Conservation (phyloP, 2,329 filamentous ascomycete genomes). For the Colletotrichum horii region DNA sequence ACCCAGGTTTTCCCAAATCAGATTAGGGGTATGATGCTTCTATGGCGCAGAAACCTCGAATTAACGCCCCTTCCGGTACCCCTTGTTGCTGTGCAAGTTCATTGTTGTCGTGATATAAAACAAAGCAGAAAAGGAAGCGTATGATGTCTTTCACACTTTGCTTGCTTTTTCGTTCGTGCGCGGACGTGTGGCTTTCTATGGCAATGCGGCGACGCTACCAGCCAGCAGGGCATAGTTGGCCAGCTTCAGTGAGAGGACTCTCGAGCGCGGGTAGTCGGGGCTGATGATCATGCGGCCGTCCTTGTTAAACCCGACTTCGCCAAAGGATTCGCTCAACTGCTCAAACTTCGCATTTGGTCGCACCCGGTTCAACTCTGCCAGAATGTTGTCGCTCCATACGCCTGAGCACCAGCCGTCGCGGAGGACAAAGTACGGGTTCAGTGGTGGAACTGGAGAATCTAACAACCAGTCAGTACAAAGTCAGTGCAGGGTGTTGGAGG, state of each 20-base stretch:
- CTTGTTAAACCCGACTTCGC: slow-evolving; percentile 63
- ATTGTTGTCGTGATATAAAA: slow-evolving; percentile 12
- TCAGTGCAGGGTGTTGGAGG: not conserved
- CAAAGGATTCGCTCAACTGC: slow-evolving; percentile 69
- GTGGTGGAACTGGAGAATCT: slow-evolving; percentile 73
- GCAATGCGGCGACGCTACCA: slow-evolving; percentile 16
- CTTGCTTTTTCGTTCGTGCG: not conserved
- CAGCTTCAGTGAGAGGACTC: slow-evolving; percentile 61
- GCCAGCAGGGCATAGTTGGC: slow-evolving; percentile 59
- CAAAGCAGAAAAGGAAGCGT: not conserved
- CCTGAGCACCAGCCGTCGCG: slow-evolving; percentile 66
- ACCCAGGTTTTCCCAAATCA: slow-evolving; percentile 16
- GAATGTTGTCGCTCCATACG: slow-evolving; percentile 74
- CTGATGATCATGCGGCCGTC: slow-evolving; percentile 63
- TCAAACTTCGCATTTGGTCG: slow-evolving; percentile 65
- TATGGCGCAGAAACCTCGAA: slow-evolving; percentile 10
- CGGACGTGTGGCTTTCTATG: not conserved
- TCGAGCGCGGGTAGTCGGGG: slow-evolving; percentile 58
- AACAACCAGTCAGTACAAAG: slow-evolving; percentile 25
- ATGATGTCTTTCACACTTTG: not conserved
- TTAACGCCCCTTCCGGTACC: slow-evolving; percentile 12
- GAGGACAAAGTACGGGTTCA: slow-evolving; percentile 77
- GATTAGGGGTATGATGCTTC: slow-evolving; percentile 22
- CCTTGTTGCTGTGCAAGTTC: slow-evolving; percentile 19
- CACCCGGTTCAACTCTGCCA: slow-evolving; percentile 62